Evolutionary conservation across 768 basidiomycete species (phyloP).

Genomic region (Leucocoprinus birnbaumii): DNA sequence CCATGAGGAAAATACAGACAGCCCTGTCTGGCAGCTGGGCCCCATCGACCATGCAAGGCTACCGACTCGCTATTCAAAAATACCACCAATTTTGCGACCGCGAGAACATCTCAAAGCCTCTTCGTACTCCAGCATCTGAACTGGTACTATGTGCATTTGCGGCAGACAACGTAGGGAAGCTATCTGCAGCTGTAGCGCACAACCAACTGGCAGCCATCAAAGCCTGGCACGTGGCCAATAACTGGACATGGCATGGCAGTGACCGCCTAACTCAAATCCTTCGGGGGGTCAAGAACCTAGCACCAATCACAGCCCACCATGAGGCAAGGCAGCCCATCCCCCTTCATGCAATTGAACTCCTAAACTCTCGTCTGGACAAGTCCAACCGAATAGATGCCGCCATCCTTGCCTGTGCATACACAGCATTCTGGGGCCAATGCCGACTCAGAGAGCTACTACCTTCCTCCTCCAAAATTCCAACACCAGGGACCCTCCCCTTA

Average conservation of each 20-base stretch:
- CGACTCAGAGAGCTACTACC: constrained; percentile 24
- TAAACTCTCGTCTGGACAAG: constrained; percentile 17
- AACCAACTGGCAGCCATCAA: constrained; percentile 27
- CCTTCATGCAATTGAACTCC: neutral
- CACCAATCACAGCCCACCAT: neutral
- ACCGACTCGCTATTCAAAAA: constrained; percentile 28
- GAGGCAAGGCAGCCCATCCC: neutral
- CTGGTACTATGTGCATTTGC: constrained; percentile 25
- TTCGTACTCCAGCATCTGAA: constrained; percentile 25
- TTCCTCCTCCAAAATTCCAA: constrained; percentile 13
- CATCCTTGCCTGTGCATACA: constrained; percentile 26
- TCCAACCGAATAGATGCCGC: constrained; percentile 24
- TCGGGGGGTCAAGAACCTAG: neutral
- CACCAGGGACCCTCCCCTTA: constrained; percentile 1
- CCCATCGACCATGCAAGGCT: constrained; percentile 12
- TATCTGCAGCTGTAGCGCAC: constrained; percentile 19
- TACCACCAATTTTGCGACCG: constrained; percentile 32
- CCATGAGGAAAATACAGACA: neutral
- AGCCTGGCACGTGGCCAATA: constrained; percentile 32
- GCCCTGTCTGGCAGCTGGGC: neutral
- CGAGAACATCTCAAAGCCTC: constrained; percentile 17
- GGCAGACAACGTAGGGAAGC: constrained; percentile 13
- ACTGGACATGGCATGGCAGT: constrained; percentile 26
- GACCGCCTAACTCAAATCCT: constrained; percentile 23
- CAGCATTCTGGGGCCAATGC: constrained; percentile 33